Percentiles rank a stretch among this genome's conserved stretches.
phyloP scores from a whole-genome alignment of 2,329 filamentous ascomycete species.

The Epichloe sibirici region DNA sequence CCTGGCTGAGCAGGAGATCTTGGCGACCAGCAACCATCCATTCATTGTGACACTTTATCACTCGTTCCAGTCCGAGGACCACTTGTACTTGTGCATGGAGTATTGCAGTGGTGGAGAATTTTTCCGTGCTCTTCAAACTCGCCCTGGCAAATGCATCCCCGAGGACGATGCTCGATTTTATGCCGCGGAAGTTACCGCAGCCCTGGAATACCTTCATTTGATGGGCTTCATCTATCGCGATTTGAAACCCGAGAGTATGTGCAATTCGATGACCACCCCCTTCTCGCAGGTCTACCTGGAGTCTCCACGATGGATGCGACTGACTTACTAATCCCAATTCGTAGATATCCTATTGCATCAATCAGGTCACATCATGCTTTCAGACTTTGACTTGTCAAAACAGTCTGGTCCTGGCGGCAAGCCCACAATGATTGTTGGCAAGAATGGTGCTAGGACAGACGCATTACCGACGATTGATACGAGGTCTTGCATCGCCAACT shows the following conservation, averaged over 20 bases:
- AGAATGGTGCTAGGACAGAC: constrained; percentile 73
- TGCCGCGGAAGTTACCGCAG: constrained; percentile 91
- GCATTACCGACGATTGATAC: constrained; percentile 96
- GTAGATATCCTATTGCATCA: constrained; percentile 93
- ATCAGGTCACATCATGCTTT: constrained; percentile 99
- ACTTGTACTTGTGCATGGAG: constrained; percentile 99
- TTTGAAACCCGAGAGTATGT: constrained; percentile 89
- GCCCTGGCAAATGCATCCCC: constrained; percentile 91
- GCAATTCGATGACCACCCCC: no score
- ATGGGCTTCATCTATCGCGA: constrained; percentile 99
- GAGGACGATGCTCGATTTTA: constrained; percentile 97
- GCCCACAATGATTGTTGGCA: constrained; percentile 93
- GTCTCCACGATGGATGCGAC: no score
- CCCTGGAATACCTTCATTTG: constrained; percentile 88
- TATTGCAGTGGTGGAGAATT: constrained; percentile 99
- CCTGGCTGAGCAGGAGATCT: constrained; percentile 91
- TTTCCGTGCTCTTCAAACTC: constrained; percentile 89
- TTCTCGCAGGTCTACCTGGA: not conserved
- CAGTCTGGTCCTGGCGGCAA: constrained; percentile 93
- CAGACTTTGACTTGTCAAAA: constrained; percentile 96
- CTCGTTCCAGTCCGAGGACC: constrained; percentile 97
- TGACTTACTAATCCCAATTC: not conserved
- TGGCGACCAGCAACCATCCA: constrained; percentile 96
- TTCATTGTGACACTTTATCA: constrained; percentile 99
- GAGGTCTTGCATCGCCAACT: constrained; percentile 95